Conservation (phyloP, 2,329 filamentous ascomycete species). For the Thelonectria blattea region DNA sequence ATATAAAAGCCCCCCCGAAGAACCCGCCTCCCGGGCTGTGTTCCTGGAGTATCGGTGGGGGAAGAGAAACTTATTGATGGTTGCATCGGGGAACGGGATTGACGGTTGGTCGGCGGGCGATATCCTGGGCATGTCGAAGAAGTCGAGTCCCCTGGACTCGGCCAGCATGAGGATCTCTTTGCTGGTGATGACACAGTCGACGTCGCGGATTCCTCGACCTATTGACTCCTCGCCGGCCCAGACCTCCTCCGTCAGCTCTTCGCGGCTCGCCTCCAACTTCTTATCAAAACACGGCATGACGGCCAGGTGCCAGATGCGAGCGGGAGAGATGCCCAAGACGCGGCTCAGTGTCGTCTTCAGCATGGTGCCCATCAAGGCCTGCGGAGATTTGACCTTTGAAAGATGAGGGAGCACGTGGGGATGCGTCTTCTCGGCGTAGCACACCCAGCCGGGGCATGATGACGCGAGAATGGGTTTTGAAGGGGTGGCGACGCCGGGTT, state of each 20-base stretch:
- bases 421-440: conserved; percentile 98
- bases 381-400: conserved; percentile 89
- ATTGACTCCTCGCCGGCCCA: conserved; percentile 65
- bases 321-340: conserved; percentile 72
- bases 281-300: conserved; percentile 99
- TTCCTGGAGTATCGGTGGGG: conserved; percentile 53
- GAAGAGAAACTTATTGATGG: conserved; percentile 77
- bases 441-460: conserved; percentile 97
- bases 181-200: conserved; percentile 97
- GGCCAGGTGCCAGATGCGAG: conserved; percentile 90
- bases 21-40: conserved; percentile 66
- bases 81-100: conserved; percentile 74
- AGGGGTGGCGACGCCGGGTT: conserved; percentile 28
- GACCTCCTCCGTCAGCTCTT: conserved; percentile 82
- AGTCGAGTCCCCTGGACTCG: conserved; percentile 77
- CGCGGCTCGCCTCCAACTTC: conserved; percentile 93
- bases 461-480: conserved; percentile 77
- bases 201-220: conserved; percentile 74
- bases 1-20: conserved; percentile 87
- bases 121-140: conserved; percentile 72
- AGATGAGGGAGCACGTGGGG: conserved; percentile 91
- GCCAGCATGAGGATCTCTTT: conserved; percentile 92
- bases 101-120: conserved; percentile 52
- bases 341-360: conserved; percentile 85
- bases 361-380: conserved; percentile 88